Base-by-base conservation (phyloP, 257 asterid species). In the Nicotiana obtusifolia region DNA sequence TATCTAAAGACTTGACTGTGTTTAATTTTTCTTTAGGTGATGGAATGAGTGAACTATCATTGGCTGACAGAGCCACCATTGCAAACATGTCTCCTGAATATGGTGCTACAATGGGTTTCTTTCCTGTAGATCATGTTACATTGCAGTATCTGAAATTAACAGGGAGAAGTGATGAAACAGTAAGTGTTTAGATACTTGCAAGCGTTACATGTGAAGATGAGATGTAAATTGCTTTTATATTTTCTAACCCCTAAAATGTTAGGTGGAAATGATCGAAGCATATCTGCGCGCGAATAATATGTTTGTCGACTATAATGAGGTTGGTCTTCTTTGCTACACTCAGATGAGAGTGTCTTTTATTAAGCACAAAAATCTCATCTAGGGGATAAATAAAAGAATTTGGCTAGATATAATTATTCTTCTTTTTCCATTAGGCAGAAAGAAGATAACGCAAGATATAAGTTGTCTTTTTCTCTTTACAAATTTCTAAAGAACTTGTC, bases 61-160 rank as follows among this genome's bases (percentile, higher is more conserved):
- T 95, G 89, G 98, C 99, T 87, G 99, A 95, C 89, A 90, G 99
- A 86, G 99, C 99, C 79, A 95, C 98, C 82, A 95, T 95, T 77
- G 98, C 99, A 78, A 95, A 95, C 89, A 95, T 95, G 99, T 93
- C 99, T 64, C 99, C 99, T 0, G 99, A 95, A 87, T 95, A 95
- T 90, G 98, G 98, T 80, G 98, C 99, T 81, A 95, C 99, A 54
- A 95, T 95, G 99, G 97, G 99, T 16, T 95, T 95, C 90, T 95
- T 95, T 90, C 99, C 98, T 24, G 99, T 95, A 24, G 99, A 95
- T 84, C 88, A 87, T 77, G 99, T 95, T 77, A 95, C 99, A 60
- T 88, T 95, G 82, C 93, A 91, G 69, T 95, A 95, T 83, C 92
- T 95, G 37, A 93, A 92, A 83, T 85, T 93, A 89, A 95, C 99